Conservation (phyloP, 306 rosid species). For the Quercus variabilis region DNA sequence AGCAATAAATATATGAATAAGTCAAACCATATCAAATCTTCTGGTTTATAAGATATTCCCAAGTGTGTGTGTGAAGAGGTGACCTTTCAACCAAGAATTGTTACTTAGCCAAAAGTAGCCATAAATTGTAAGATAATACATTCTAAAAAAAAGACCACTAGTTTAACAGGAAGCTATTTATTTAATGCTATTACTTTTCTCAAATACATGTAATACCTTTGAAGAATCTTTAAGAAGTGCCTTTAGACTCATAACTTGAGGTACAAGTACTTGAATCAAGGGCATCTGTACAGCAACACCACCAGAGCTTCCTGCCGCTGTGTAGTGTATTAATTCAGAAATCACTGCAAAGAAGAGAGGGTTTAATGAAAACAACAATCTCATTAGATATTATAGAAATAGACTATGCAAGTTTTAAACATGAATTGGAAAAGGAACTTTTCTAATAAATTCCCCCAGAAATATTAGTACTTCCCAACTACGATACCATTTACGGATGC, state of each 20-base stretch:
- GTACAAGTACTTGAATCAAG: slow-evolving; percentile 92
- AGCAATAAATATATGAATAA: not conserved
- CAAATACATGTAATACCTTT: slow-evolving; percentile 55
- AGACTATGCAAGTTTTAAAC: not conserved
- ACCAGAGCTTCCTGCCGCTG: slow-evolving; percentile 62
- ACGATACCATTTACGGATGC: slow-evolving; percentile 91
- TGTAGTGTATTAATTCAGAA: slow-evolving; percentile 95
- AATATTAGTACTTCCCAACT: not conserved
- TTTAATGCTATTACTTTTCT: too few species aligned
- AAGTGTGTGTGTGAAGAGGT: not conserved
- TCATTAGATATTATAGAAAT: slow-evolving; percentile 6
- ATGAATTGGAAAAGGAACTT: not conserved
- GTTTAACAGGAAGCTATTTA: not conserved
- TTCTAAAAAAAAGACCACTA: not conserved
- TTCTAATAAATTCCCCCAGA: not conserved
- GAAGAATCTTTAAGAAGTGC: slow-evolving; percentile 88
- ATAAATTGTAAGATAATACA: not conserved
- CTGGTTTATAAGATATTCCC: not conserved
- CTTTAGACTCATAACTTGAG: slow-evolving; percentile 90
- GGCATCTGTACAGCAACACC: slow-evolving; percentile 81
- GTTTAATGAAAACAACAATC: not conserved
- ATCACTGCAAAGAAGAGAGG: slow-evolving; percentile 60
- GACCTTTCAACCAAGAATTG: not conserved
- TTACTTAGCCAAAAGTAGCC: not conserved
- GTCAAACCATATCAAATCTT: not conserved